phyloP scores from a whole-genome alignment of 2,329 filamentous ascomycete species.

The Lasiodiplodia gonubiensis region DNA sequence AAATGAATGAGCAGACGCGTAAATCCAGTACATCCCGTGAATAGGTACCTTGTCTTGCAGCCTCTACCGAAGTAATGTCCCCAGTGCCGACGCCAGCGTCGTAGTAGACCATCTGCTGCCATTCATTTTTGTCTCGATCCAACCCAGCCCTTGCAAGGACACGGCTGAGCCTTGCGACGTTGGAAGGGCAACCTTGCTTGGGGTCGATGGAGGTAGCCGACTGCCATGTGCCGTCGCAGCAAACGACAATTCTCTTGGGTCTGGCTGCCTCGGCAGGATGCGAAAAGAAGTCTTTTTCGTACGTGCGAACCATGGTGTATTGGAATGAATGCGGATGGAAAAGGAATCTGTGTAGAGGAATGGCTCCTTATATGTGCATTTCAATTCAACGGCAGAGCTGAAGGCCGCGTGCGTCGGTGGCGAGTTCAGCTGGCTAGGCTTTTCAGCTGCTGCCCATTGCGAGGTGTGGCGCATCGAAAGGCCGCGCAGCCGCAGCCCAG shows the following conservation, averaged over 20 bases:
- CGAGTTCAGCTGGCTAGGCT: background rate
- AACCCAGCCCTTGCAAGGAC: slow-evolving; percentile 56
- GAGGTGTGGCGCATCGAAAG: background rate
- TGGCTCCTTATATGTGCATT: background rate
- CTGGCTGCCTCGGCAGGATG: background rate
- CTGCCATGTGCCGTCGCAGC: slow-evolving; percentile 45
- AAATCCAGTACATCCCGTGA: no score
- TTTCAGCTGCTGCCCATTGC: background rate
- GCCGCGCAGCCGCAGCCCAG: no score
- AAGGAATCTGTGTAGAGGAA: no score
- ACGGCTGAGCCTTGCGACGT: slow-evolving; percentile 56
- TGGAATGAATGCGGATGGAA: background rate
- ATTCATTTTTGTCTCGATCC: slow-evolving; percentile 47
- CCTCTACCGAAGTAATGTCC: background rate
- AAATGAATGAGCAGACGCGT: background rate
- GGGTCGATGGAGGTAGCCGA: slow-evolving; percentile 25
- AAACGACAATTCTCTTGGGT: slow-evolving; percentile 38
- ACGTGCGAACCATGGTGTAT: background rate
- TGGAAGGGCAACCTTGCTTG: slow-evolving; percentile 48
- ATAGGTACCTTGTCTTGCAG: background rate
- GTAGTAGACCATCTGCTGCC: slow-evolving; percentile 58
- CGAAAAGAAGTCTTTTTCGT: slow-evolving; percentile 8
- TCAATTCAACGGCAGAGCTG: background rate
- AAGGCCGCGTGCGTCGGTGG: no score
- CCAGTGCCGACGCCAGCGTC: slow-evolving; percentile 54